These are phyloP conservation scores for Apium graveolens DNA, from an alignment of 129 eudicot genomes.

Conservation along the genomic window DNA sequence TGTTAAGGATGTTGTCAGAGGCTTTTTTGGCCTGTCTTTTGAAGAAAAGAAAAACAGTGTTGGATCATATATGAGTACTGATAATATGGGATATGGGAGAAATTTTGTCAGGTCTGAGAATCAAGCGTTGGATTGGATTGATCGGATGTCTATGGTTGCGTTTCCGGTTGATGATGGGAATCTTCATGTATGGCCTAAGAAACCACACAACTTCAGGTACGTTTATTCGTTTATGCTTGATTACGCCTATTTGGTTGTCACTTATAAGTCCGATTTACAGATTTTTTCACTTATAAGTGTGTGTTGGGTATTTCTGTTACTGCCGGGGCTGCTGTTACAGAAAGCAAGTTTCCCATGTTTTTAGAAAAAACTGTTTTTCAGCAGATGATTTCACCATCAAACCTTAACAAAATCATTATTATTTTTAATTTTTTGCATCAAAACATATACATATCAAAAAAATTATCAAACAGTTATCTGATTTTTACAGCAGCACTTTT, in stretches of 20 bases:
- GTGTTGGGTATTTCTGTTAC: no score
- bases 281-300: no score
- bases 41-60: conserved; percentile 38
- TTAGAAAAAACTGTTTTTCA: no score
- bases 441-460: no score
- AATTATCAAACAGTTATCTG: no score
- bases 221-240: background rate
- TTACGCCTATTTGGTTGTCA: background rate
- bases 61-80: conserved; percentile 35
- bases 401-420: no score
- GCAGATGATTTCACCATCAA: no score
- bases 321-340: no score
- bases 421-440: no score
- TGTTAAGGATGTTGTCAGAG: conserved; percentile 35
- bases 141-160: conserved; percentile 42
- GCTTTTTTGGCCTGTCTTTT: conserved; percentile 34
- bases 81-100: conserved; percentile 51
- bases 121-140: conserved; percentile 52
- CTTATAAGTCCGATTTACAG: no score
- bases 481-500: no score
- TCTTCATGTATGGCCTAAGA: conserved; percentile 42
- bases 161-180: conserved; percentile 34
- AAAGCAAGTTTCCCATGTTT: no score
- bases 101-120: conserved; percentile 33
- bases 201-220: conserved; percentile 32